Evolutionary conservation across 2,329 filamentous ascomycete species (phyloP).

Genomic region (Aspergillus transmontanensis): DNA sequence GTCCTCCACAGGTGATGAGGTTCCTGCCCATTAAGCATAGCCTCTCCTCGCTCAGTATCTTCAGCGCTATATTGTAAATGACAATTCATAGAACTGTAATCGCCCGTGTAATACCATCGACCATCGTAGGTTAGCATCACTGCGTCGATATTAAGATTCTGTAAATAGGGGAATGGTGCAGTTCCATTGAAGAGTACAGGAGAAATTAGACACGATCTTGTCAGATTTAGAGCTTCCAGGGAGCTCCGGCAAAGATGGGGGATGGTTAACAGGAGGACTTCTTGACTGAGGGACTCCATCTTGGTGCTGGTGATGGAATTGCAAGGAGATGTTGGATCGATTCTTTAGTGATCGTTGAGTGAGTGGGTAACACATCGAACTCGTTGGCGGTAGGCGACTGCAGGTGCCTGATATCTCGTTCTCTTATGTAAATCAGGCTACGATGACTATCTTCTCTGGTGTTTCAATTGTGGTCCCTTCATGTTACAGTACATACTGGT

Average conservation of each 20-base stretch:
- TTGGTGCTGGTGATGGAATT: not conserved
- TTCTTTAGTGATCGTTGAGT: no score
- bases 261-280: conserved; percentile 7
- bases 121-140: conserved; percentile 3
- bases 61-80: not conserved
- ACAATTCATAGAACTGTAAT: not conserved
- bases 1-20: conserved; percentile 2
- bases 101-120: conserved; percentile 5
- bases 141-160: not conserved
- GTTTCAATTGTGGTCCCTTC: no score
- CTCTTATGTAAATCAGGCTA: no score
- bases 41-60: not conserved
- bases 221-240: not conserved
- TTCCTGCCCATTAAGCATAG: not conserved
- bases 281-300: conserved; percentile 5
- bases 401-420: no score
- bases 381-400: no score
- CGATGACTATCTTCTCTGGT: no score
- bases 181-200: not conserved
- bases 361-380: no score
- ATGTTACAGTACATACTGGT: no score
- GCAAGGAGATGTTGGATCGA: no score
- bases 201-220: not conserved
- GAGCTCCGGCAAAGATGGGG: not conserved
- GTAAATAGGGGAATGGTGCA: not conserved